phyloP scores from a whole-genome alignment of 2,329 filamentous ascomycete species.

The Hypoxylon sp. region DNA sequence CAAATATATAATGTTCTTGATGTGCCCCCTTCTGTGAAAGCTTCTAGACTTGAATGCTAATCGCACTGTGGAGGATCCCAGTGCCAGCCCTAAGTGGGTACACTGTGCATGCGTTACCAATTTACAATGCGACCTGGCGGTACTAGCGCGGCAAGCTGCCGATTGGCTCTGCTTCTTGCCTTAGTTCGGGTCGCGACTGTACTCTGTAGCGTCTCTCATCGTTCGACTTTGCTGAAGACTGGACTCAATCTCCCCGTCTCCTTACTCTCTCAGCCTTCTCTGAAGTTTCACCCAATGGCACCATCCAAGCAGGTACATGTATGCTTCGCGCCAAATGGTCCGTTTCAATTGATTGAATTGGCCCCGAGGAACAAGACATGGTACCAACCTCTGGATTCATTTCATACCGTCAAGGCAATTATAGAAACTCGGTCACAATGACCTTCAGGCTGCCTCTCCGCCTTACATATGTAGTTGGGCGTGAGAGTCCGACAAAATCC shows the following conservation, averaged over 20 bases:
- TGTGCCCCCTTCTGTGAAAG: not conserved
- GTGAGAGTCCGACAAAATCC: not conserved
- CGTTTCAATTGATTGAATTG: not conserved
- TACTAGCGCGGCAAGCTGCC: slow-evolving; percentile 27
- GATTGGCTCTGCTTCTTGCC: slow-evolving; percentile 29
- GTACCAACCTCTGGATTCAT: not conserved
- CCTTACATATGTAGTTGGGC: not conserved
- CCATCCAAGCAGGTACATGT: not conserved
- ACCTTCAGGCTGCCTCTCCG: not conserved
- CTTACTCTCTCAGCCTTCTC: not conserved
- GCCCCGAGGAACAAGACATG: not conserved
- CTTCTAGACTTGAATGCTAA: not conserved
- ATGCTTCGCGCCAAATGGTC: not conserved
- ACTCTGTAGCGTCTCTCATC: not conserved
- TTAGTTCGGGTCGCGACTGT: not conserved
- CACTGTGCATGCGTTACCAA: slow-evolving; percentile 15
- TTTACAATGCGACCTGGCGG: not conserved
- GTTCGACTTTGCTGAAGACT: not conserved
- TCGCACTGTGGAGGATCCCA: slow-evolving; percentile 18
- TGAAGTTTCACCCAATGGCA: slow-evolving; percentile 1
- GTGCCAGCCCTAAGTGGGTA: not conserved
- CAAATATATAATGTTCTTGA: slow-evolving; percentile 17
- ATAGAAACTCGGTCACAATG: not conserved
- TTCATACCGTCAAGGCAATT: not conserved
- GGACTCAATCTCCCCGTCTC: not conserved